Conservation (phyloP, 306 rosid genomes). For the Inga laurina region DNA sequence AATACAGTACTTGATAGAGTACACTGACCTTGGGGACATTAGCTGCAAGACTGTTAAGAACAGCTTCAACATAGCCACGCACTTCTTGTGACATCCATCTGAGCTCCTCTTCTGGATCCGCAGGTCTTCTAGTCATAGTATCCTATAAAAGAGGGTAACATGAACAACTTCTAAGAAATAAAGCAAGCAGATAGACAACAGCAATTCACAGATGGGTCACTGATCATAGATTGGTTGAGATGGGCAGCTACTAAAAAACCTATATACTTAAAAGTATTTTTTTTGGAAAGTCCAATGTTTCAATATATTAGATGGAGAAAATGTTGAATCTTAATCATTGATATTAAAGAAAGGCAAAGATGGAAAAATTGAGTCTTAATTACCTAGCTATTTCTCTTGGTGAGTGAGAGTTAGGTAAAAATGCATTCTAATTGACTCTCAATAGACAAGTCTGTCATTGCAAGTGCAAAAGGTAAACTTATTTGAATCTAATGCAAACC, state of each 20-base stretch:
- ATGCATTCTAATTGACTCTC: not conserved
- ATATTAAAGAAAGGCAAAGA: not conserved
- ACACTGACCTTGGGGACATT: slow-evolving; percentile 62
- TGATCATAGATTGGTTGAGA: slow-evolving; percentile 11
- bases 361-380: not conserved
- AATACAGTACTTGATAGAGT: slow-evolving; percentile 13
- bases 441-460: not conserved
- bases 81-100: slow-evolving; percentile 75
- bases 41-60: slow-evolving; percentile 64
- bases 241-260: slow-evolving; percentile 10
- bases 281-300: not conserved
- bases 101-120: slow-evolving; percentile 72
- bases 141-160: slow-evolving; percentile 41
- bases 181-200: not conserved
- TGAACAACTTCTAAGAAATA: slow-evolving; percentile 18
- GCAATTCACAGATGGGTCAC: not conserved
- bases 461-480: not conserved
- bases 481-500: slow-evolving; percentile 11
- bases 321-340: not conserved
- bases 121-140: slow-evolving; percentile 60
- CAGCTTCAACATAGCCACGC: slow-evolving; percentile 71
- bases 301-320: not conserved
- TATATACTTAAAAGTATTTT: not conserved
- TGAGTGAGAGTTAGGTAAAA: not conserved
- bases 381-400: no score